phyloP scores from a whole-genome alignment of 129 eudicot species.

The Daucus carota region DNA sequence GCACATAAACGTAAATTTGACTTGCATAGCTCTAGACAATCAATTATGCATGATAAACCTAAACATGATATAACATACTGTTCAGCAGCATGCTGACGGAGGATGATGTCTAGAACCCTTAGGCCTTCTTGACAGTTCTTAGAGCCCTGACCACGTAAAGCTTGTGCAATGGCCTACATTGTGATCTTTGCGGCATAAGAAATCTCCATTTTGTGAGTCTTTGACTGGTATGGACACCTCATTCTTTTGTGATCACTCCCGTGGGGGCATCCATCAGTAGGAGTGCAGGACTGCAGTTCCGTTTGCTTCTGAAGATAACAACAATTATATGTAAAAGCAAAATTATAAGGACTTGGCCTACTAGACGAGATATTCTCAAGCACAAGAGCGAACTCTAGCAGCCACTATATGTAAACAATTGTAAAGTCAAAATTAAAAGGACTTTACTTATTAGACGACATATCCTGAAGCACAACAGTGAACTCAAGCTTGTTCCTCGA shows the following conservation, averaged over 20 bases:
- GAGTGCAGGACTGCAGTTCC: constrained; percentile 45
- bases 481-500: constrained; percentile 81
- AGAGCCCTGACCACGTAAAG: constrained; percentile 73
- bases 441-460: constrained; percentile 48
- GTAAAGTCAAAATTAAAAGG: neutral
- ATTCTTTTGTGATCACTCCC: constrained; percentile 54
- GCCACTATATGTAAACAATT: no score
- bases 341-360: no score
- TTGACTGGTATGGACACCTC: constrained; percentile 62
- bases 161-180: constrained; percentile 84
- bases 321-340: no score
- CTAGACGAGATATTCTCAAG: no score
- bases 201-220: constrained; percentile 70
- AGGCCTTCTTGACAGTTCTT: constrained; percentile 81
- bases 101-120: constrained; percentile 74
- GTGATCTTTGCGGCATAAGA: constrained; percentile 88
- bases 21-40: no score
- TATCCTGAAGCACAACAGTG: constrained; percentile 72
- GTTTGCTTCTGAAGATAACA: constrained; percentile 44
- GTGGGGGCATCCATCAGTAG: constrained; percentile 37
- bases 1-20: no score
- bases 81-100: constrained; percentile 93
- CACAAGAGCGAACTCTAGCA: no score
- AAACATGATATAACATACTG: constrained; percentile 41
- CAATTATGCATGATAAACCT: neutral